Evolutionary conservation across 768 basidiomycete genomes (phyloP).

Genomic region (Boletus reticuloceps): DNA sequence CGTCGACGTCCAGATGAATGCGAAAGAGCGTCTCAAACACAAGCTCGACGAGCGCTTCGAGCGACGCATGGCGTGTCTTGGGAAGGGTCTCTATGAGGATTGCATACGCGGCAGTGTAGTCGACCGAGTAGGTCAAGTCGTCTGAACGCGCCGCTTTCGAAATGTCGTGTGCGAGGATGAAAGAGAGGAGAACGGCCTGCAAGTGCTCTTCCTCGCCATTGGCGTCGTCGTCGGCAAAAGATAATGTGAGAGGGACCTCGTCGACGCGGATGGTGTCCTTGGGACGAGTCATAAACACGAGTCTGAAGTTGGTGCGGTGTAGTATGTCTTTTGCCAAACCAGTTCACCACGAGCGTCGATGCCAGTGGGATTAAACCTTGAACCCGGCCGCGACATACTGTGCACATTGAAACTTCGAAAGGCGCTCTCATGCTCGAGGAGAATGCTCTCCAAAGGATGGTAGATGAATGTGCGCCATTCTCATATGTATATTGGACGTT

Average conservation of each 20-base stretch:
- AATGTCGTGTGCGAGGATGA: slow-evolving; percentile 52
- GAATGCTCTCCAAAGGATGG: no score
- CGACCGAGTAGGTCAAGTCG: slow-evolving; percentile 55
- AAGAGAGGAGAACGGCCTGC: slow-evolving; percentile 53
- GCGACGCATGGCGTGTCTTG: slow-evolving; percentile 34
- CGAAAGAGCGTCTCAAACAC: slow-evolving; percentile 40
- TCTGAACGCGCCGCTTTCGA: slow-evolving; percentile 48
- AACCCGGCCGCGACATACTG: no score
- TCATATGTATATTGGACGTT: no score
- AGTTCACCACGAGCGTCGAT: no score
- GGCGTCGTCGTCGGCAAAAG: slow-evolving; percentile 27
- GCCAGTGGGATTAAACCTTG: no score
- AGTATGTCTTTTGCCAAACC: no score
- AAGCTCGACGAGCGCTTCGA: slow-evolving; percentile 46
- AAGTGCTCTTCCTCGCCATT: slow-evolving; percentile 33
- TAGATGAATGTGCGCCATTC: no score
- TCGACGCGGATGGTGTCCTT: slow-evolving; percentile 44
- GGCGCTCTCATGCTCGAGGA: no score
- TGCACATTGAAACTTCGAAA: no score
- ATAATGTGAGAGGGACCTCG: slow-evolving; percentile 43
- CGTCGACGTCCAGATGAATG: slow-evolving; percentile 31
- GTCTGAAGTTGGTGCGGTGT: no score
- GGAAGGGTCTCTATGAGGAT: slow-evolving; percentile 27
- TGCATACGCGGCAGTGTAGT: slow-evolving; percentile 50
- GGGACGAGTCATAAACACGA: background rate